Evolutionary conservation across 345 rosid species (phyloP).

Genomic region (Raphanus raphanistrum): DNA sequence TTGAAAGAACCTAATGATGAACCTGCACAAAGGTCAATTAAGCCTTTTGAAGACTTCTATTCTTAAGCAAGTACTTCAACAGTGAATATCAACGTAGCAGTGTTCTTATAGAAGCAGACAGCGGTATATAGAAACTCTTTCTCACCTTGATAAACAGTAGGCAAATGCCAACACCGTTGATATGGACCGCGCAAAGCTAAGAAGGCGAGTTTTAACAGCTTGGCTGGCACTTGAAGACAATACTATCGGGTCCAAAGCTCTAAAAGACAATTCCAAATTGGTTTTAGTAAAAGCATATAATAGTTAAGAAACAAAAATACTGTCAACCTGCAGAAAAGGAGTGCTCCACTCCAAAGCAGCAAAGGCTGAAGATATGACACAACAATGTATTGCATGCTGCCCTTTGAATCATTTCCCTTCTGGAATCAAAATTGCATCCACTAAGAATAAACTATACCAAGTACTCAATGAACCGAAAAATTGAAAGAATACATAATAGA

Average conservation of each 20-base stretch:
- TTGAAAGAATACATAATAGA: slow-evolving; percentile 5
- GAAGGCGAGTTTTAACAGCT: slow-evolving; percentile 78
- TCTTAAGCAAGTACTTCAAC: slow-evolving; percentile 6
- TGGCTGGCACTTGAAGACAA: slow-evolving; percentile 77
- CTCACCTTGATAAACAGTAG: slow-evolving; percentile 83
- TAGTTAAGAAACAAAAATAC: neutral
- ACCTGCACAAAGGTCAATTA: slow-evolving; percentile 6
- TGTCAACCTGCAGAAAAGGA: slow-evolving; percentile 77
- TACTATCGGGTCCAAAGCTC: slow-evolving; percentile 76
- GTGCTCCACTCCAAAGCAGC: slow-evolving; percentile 80
- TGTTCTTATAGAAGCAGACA: neutral
- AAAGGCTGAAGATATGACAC: slow-evolving; percentile 80
- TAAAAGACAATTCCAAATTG: slow-evolving; percentile 40
- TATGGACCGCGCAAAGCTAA: slow-evolving; percentile 65
- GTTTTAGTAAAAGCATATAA: slow-evolving; percentile 25
- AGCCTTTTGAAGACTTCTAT: slow-evolving; percentile 4
- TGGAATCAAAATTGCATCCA: slow-evolving; percentile 21
- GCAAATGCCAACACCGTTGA: slow-evolving; percentile 86
- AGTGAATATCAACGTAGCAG: slow-evolving; percentile 9
- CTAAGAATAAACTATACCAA: slow-evolving; percentile 17
- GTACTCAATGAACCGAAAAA: slow-evolving; percentile 1
- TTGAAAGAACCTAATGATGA: slow-evolving; percentile 14
- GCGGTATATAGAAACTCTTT: slow-evolving; percentile 7
- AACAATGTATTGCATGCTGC: slow-evolving; percentile 51
- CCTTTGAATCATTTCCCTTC: slow-evolving; percentile 68